These are phyloP conservation scores for Zygoascus sp. DNA, from an alignment of 1,139 yeast species.

Conservation along the genomic window DNA sequence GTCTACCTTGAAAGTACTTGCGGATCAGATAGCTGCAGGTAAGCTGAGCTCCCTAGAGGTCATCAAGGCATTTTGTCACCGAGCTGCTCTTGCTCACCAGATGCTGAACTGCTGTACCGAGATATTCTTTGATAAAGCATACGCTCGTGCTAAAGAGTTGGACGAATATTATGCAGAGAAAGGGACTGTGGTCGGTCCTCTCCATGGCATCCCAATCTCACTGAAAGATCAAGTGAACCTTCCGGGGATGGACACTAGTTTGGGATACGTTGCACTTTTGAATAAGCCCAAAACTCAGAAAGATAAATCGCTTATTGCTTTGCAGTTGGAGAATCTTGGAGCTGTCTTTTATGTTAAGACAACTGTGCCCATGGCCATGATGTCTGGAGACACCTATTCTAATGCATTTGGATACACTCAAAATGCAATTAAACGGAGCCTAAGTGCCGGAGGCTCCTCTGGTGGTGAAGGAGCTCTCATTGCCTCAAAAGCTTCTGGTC, in stretches of 20 bases:
- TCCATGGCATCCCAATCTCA: conserved; percentile 53
- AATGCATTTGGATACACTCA: conserved; percentile 50
- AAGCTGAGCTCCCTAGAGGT: conserved; percentile 18
- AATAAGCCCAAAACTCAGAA: conserved; percentile 3
- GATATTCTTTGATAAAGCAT: conserved; percentile 32
- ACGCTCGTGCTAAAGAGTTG: conserved; percentile 37
- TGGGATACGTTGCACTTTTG: conserved; percentile 16
- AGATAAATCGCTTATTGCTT: conserved; percentile 9
- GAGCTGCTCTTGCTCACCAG: conserved; percentile 55
- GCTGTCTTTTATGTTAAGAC: conserved; percentile 55
- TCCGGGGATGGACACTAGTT: conserved; percentile 35
- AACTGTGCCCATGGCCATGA: conserved; percentile 54
- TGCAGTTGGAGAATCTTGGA: conserved; percentile 41
- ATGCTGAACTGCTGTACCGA: conserved; percentile 40
- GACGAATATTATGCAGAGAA: conserved; percentile 37
- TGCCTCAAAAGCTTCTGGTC: conserved; percentile 45
- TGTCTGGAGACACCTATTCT: conserved; percentile 47
- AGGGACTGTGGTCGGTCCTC: conserved; percentile 43
- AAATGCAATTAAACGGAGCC: conserved; percentile 49
- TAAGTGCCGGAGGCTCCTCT: conserved; percentile 67
- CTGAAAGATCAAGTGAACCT: conserved; percentile 59
- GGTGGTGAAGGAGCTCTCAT: conserved; percentile 70
- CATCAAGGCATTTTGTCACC: conserved; percentile 43
- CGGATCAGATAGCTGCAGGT: conserved; percentile 8
- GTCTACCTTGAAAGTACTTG: conserved; percentile 7